Evolutionary conservation across 1,284 basidiomycete genomes (phyloP).

Genomic region (Irpex rosettiformis): DNA sequence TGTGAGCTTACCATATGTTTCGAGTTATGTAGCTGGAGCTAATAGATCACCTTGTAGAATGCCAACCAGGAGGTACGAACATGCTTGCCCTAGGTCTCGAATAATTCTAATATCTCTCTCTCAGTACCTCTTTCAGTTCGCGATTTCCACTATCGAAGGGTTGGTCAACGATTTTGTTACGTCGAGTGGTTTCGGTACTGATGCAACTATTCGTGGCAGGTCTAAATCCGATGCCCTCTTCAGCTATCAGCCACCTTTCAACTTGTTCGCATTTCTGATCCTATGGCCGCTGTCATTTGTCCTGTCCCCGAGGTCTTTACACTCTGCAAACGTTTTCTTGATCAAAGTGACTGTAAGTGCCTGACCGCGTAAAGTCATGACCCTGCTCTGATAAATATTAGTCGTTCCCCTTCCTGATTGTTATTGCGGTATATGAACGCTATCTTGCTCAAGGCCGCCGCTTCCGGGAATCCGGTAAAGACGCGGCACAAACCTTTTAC

Average conservation of each 20-base stretch:
- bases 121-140: constrained; percentile 84
- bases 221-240: constrained; percentile 89
- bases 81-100: background rate
- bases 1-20: constrained; percentile 38
- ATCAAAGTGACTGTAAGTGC: constrained; percentile 67
- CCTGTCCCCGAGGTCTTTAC: constrained; percentile 69
- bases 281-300: constrained; percentile 76
- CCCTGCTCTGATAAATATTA: constrained; percentile 22
- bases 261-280: constrained; percentile 72
- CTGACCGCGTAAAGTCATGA: background rate
- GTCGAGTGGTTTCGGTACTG: background rate
- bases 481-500: constrained; percentile 54
- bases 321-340: constrained; percentile 78
- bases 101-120: constrained; percentile 1
- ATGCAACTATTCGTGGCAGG: constrained; percentile 32
- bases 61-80: constrained; percentile 70
- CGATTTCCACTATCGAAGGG: constrained; percentile 89
- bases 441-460: constrained; percentile 50
- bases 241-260: constrained; percentile 87
- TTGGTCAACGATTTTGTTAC: constrained; percentile 29
- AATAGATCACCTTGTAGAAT: constrained; percentile 45
- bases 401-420: constrained; percentile 76
- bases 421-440: constrained; percentile 81
- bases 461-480: constrained; percentile 47
- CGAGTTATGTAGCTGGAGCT: background rate